phyloP scores from a whole-genome alignment of 257 asterid species.

The Rauvolfia tetraphylla region DNA sequence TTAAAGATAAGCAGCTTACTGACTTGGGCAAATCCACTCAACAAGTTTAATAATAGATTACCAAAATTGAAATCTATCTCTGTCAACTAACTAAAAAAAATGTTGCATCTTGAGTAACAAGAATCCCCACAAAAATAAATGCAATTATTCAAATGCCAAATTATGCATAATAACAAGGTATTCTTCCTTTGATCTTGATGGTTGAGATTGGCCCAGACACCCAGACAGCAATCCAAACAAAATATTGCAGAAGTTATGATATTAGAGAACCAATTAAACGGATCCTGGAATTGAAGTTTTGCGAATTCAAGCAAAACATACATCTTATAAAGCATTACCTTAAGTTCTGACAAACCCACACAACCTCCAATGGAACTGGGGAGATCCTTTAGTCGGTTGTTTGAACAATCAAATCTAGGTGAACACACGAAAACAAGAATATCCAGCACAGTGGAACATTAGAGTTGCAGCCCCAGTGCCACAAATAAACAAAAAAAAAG shows the following conservation, averaged over 20 bases:
- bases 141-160: neutral
- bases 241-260: neutral
- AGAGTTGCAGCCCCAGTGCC: neutral
- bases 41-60: neutral
- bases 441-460: constrained; percentile 11
- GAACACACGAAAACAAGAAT: constrained; percentile 16
- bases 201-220: neutral
- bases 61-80: neutral
- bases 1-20: neutral
- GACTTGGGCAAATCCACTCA: neutral
- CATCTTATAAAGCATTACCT: constrained; percentile 40
- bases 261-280: neutral
- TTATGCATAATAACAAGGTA: neutral
- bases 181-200: neutral
- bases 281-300: neutral
- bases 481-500: neutral
- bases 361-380: constrained; percentile 77
- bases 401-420: constrained; percentile 90
- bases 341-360: constrained; percentile 60
- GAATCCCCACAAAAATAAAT: neutral
- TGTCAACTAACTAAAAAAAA: neutral
- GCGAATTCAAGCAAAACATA: neutral
- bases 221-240: neutral
- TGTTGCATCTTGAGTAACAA: neutral
- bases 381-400: constrained; percentile 63